These are phyloP conservation scores for Coemansia sp. DNA, from an alignment of 192 early-diverging fungal species.

Conservation along the genomic window DNA sequence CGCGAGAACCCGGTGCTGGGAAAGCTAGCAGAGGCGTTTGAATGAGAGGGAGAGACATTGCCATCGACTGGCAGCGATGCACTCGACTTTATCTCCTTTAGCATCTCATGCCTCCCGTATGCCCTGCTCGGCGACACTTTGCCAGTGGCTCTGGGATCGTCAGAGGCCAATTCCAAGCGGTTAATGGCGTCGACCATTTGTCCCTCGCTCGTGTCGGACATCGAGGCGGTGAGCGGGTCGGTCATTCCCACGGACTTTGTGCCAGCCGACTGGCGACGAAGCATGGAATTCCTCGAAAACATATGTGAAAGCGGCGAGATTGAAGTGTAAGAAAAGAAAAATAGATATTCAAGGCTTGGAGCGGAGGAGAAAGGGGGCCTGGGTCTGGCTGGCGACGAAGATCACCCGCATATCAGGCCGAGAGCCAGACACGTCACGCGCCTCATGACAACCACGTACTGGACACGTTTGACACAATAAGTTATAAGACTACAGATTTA, in stretches of 20 bases:
- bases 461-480: not conserved
- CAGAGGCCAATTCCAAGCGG: constrained; percentile 24
- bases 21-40: constrained; percentile 11
- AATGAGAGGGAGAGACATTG: not conserved
- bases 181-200: constrained; percentile 29
- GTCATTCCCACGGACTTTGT: constrained; percentile 2
- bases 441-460: not conserved
- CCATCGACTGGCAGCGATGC: constrained; percentile 4
- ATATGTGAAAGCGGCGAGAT: constrained; percentile 2
- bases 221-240: constrained; percentile 28
- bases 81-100: constrained; percentile 27
- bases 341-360: not conserved
- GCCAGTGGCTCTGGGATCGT: constrained; percentile 16
- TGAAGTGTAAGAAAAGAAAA: not conserved
- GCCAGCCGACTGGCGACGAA: constrained; percentile 9
- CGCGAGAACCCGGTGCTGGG: constrained; percentile 45
- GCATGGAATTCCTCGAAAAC: constrained; percentile 27
- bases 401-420: constrained; percentile 2
- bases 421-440: not conserved
- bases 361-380: not conserved
- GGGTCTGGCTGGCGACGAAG: not conserved
- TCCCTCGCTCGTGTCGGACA: not conserved
- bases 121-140: not conserved
- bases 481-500: constrained; percentile 1
- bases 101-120: constrained; percentile 26